Base-by-base conservation (phyloP, 345 rosid genomes). In the Excoecaria agallocha region DNA sequence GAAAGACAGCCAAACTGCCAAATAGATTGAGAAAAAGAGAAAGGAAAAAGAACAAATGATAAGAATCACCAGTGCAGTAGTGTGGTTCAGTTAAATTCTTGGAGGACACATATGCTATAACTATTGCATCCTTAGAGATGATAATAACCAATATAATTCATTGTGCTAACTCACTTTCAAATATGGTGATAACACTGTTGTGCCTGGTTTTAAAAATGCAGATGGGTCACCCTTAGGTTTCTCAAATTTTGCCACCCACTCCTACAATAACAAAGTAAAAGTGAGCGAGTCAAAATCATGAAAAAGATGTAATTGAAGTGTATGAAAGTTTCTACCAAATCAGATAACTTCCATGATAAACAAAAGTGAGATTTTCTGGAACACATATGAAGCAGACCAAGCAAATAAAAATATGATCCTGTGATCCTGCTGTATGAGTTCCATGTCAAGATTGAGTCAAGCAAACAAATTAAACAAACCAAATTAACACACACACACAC, bases 1-100 rank as follows among this genome's bases (percentile, higher is more conserved):
- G 98, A 94, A 69, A 94, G 93, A 82, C 98, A 94, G 50, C 98
- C 98, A 81, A 94, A 94, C 97, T 94, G 89, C 89, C 76, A 65
- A 80, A 76, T 20, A 76, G 76, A 79, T 80, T 54, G 17, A 78
- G 50, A 64, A 75, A 62, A 25, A 30, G 25, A 46, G 59, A 38
- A 63, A 41, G 41, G 22, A 61, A 70, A 0, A 50, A 1, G 3
- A 51, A 19, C 39, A 49, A 16, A 38, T 39, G 66, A 9, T 30
- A 15, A 52, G 64, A 30, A 39, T 61, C 30, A 24, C 8, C 17
- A 61, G 51, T 48, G 65, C 35, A 51, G 20, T 0, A n/a, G 45
- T 9, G 19, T 73, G 45, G 43, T 76, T 70, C 38, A 19, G 63
- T 45, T 57, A 51, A 45, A 57, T 20, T 66, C 43, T n/a, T 60